Percentiles rank a stretch among this genome's conserved stretches.
These are phyloP conservation scores for Candida gorgasii DNA, from an alignment of 805 yeast genomes.

Conservation along the genomic window DNA sequence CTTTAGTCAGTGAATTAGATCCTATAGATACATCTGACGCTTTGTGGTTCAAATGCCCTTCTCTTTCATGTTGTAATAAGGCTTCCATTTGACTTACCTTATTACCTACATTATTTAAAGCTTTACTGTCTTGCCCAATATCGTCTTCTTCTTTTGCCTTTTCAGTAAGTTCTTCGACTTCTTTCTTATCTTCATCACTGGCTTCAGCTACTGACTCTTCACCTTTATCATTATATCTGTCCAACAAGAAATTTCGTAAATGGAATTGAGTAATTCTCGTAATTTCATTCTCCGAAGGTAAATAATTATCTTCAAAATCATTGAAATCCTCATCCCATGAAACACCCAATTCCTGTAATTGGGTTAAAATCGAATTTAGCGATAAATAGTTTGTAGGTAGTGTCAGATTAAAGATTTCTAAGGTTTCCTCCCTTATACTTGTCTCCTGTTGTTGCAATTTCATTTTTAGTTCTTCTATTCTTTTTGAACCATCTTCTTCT, in stretches of 20 bases:
- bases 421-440: slow-evolving; percentile 45
- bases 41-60: slow-evolving; percentile 12
- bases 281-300: slow-evolving; percentile 93
- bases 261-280: slow-evolving; percentile 88
- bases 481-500: slow-evolving; percentile 63
- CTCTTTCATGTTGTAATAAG: slow-evolving; percentile 17
- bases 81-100: slow-evolving; percentile 31
- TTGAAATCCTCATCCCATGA: slow-evolving; percentile 84
- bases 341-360: slow-evolving; percentile 78
- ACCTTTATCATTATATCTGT: slow-evolving; percentile 31
- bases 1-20: slow-evolving; percentile 12
- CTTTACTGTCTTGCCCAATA: slow-evolving; percentile 20
- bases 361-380: slow-evolving; percentile 67
- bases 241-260: slow-evolving; percentile 70
- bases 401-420: slow-evolving; percentile 53
- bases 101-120: slow-evolving; percentile 21
- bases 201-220: slow-evolving; percentile 20
- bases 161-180: slow-evolving; percentile 8
- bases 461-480: slow-evolving; percentile 57
- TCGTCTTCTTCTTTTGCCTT: slow-evolving; percentile 4
- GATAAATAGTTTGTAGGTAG: slow-evolving; percentile 66
- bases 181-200: slow-evolving; percentile 15
- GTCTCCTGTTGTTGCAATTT: slow-evolving; percentile 53
- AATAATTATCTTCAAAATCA: slow-evolving; percentile 71
- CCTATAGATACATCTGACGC: slow-evolving; percentile 17